These are phyloP conservation scores for Rhodotorula babjevae DNA, from an alignment of 768 basidiomycete genomes.

Conservation along the genomic window DNA sequence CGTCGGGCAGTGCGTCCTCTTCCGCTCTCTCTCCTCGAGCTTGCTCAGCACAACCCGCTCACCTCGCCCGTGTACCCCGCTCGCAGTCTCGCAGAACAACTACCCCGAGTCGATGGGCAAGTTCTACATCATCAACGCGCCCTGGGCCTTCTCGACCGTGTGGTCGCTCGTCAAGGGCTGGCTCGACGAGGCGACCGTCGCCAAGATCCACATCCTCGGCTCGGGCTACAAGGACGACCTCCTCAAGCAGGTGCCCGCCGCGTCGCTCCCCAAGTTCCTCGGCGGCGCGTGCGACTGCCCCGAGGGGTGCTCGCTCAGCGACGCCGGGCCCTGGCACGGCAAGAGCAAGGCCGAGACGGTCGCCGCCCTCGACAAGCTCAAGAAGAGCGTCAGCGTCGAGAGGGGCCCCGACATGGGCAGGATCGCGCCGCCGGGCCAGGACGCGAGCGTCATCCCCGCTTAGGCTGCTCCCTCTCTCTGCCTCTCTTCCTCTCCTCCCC, in stretches of 20 bases:
- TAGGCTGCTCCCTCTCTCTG: not conserved
- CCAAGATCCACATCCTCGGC: slow-evolving; percentile 89
- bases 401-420: slow-evolving; percentile 12
- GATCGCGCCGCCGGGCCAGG: slow-evolving; percentile 27
- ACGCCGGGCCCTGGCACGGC: slow-evolving; percentile 85
- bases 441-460: not conserved
- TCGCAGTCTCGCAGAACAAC: slow-evolving; percentile 72
- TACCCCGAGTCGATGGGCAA: slow-evolving; percentile 93
- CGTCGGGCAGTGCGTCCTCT: slow-evolving; percentile 50
- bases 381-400: slow-evolving; percentile 26
- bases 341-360: slow-evolving; percentile 11
- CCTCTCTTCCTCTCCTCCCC: not conserved
- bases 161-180: slow-evolving; percentile 87
- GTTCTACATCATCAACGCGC: slow-evolving; percentile 98
- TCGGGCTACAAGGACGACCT: slow-evolving; percentile 67
- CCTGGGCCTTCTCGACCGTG: slow-evolving; percentile 82
- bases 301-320: slow-evolving; percentile 78
- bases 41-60: too few species aligned
- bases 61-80: not conserved
- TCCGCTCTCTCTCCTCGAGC: too few species aligned
- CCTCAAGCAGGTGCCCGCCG: slow-evolving; percentile 71
- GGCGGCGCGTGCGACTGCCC: slow-evolving; percentile 74
- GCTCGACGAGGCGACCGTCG: slow-evolving; percentile 91
- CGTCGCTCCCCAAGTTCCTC: slow-evolving; percentile 78
- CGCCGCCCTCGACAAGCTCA: slow-evolving; percentile 19